Conservation (phyloP, 2,329 filamentous ascomycete genomes). For the Mariannaea elegans region DNA sequence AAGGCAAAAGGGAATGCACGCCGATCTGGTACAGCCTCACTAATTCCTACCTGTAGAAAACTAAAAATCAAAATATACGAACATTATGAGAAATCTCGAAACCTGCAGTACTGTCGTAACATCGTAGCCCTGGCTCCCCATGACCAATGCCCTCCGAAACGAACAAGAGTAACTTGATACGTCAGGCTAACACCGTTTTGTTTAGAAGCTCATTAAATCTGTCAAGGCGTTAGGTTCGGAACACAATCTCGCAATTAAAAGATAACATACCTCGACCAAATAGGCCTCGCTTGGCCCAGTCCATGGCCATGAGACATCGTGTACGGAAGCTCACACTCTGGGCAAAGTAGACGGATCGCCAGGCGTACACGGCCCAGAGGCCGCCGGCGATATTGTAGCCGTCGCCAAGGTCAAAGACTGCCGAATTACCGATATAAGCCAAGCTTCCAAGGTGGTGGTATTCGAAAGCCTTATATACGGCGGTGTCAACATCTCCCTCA, state of each 20-base stretch:
- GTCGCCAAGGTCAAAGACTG: slow-evolving; percentile 87
- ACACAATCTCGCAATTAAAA: neutral
- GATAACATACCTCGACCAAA: slow-evolving; percentile 87
- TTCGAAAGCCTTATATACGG: slow-evolving; percentile 92
- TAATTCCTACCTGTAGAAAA: neutral
- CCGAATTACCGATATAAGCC: slow-evolving; percentile 96
- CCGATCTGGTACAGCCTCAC: slow-evolving; percentile 9
- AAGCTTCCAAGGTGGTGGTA: slow-evolving; percentile 92
- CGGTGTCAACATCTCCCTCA: slow-evolving; percentile 90
- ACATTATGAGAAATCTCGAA: neutral
- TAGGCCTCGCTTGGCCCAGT: slow-evolving; percentile 95
- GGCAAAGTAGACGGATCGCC: slow-evolving; percentile 96
- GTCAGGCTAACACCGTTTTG: neutral
- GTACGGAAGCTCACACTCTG: slow-evolving; percentile 96
- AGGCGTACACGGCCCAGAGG: slow-evolving; percentile 92
- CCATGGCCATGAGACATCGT: slow-evolving; percentile 90
- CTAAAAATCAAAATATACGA: neutral
- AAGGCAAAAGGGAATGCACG: slow-evolving; percentile 11
- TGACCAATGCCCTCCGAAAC: slow-evolving; percentile 20
- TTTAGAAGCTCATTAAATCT: slow-evolving; percentile 64
- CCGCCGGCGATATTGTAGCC: slow-evolving; percentile 84
- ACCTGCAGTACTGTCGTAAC: slow-evolving; percentile 2
- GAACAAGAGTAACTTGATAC: slow-evolving; percentile 13
- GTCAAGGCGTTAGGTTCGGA: slow-evolving; percentile 16
- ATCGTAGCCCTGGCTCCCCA: slow-evolving; percentile 11